Evolutionary conservation across 352 stramenopile genomes (phyloP).

Genomic region (Peronospora destructor): DNA sequence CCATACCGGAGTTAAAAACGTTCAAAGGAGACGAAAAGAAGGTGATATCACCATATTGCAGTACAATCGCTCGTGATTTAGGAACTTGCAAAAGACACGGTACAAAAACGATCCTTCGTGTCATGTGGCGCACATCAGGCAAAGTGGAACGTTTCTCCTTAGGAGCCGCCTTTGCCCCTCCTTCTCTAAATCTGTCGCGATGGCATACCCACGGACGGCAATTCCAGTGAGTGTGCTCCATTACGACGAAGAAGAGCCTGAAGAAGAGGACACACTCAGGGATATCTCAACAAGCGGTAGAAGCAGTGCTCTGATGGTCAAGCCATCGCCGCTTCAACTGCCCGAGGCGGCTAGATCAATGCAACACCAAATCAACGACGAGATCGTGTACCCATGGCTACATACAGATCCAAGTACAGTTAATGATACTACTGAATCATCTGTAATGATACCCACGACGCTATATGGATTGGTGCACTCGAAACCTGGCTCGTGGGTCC

Average conservation of each 20-base stretch:
- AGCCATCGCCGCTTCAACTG: conserved; percentile 23
- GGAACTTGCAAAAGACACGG: not conserved
- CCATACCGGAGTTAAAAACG: too few relatives aligned
- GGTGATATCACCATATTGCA: not conserved
- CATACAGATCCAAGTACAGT: conserved; percentile 7
- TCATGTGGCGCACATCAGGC: conserved; percentile 23
- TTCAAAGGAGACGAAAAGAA: too few relatives aligned
- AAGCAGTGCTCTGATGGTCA: conserved; percentile 24
- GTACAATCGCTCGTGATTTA: too few relatives aligned
- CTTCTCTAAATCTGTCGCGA: not conserved
- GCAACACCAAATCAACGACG: conserved; percentile 13
- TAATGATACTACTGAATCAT: conserved; percentile 16
- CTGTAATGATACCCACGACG: conserved; percentile 8
- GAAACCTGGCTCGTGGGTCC: too few relatives aligned
- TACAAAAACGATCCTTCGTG: conserved; percentile 12
- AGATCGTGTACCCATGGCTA: conserved; percentile 29
- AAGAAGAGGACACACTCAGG: conserved; percentile 26
- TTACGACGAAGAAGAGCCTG: conserved; percentile 25
- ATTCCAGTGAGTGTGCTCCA: conserved; percentile 13
- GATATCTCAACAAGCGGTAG: conserved; percentile 3
- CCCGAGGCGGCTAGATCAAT: conserved; percentile 2
- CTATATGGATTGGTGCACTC: too few relatives aligned
- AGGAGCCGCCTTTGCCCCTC: too few relatives aligned
- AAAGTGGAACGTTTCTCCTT: conserved; percentile 14
- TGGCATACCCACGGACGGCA: conserved; percentile 17